phyloP scores from a whole-genome alignment of 176 grass and related monocot genomes.

The Thinopyrum elongatum region DNA sequence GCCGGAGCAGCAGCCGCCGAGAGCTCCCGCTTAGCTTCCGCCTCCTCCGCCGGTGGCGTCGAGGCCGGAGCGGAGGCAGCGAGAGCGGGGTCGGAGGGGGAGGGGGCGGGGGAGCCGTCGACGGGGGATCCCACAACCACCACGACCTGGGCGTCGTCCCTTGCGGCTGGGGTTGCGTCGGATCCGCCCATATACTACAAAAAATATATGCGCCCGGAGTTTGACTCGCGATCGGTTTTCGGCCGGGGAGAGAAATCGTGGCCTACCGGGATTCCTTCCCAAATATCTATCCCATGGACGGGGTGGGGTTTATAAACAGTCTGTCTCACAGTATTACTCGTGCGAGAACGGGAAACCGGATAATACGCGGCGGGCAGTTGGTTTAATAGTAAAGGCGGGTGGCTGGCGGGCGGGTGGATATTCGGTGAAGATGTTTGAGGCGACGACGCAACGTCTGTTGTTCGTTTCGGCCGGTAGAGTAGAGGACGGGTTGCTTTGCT shows the following conservation, averaged over 20 bases:
- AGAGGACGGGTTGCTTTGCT: background rate
- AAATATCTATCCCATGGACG: conserved; percentile 13
- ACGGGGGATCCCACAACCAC: conserved; percentile 28
- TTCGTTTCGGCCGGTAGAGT: background rate
- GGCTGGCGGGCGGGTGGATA: conserved; percentile 29
- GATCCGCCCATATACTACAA: conserved; percentile 51
- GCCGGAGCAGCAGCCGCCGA: background rate
- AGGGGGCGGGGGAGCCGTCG: background rate
- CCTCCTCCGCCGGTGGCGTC: background rate
- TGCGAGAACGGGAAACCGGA: conserved; percentile 17
- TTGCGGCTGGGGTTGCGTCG: conserved; percentile 22
- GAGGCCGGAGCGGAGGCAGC: conserved; percentile 7
- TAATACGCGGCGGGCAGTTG: background rate
- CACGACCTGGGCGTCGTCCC: conserved; percentile 33
- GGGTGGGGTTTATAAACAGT: too few species aligned
- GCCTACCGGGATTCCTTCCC: background rate
- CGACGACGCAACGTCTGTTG: background rate
- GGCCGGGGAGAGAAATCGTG: background rate
- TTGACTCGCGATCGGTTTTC: conserved; percentile 29
- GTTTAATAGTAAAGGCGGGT: background rate
- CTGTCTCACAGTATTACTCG: background rate
- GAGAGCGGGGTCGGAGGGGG: background rate
- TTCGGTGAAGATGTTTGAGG: conserved; percentile 26
- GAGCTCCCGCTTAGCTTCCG: conserved; percentile 1
- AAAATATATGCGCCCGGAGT: conserved; percentile 16